A percentile compares a stretch with the other conserved stretches of the same genome.
Evolutionary conservation across 2,329 filamentous ascomycete species (phyloP).

Genomic region (Ophiostoma himal-ulmi): DNA sequence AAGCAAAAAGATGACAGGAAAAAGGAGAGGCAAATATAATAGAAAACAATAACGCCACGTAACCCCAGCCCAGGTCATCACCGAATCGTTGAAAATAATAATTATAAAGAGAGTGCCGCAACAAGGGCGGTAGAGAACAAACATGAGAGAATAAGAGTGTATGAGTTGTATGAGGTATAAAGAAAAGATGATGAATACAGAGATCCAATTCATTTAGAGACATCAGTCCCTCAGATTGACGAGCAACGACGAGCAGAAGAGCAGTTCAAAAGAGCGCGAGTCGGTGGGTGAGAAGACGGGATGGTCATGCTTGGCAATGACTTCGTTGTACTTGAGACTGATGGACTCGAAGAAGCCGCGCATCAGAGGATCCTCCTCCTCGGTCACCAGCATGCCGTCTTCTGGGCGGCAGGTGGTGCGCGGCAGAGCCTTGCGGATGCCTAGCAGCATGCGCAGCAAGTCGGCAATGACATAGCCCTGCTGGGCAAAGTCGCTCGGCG

Average conservation of each 20-base stretch:
- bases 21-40: not conserved
- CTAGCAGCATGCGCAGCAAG: conserved; percentile 55
- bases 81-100: conserved; percentile 9
- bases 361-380: conserved; percentile 42
- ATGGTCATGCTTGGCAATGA: conserved; percentile 45
- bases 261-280: conserved; percentile 43
- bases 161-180: not conserved
- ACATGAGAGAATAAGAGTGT: not conserved
- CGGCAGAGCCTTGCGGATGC: conserved; percentile 55
- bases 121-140: not conserved
- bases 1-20: not conserved
- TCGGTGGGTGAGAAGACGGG: conserved; percentile 47
- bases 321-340: conserved; percentile 45
- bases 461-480: conserved; percentile 56
- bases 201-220: not conserved
- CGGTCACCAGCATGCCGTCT: conserved; percentile 45
- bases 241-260: conserved; percentile 42
- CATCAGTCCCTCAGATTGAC: conserved; percentile 30
- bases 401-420: conserved; percentile 41
- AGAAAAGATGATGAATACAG: not conserved
- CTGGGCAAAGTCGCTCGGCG: conserved; percentile 51
- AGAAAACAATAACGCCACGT: conserved; percentile 11
- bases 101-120: not conserved
- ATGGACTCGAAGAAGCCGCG: conserved; percentile 51
- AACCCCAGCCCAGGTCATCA: conserved; percentile 16